These are phyloP conservation scores for Colletotrichum musicola DNA, from an alignment of 2,329 filamentous ascomycete genomes.

Conservation along the genomic window DNA sequence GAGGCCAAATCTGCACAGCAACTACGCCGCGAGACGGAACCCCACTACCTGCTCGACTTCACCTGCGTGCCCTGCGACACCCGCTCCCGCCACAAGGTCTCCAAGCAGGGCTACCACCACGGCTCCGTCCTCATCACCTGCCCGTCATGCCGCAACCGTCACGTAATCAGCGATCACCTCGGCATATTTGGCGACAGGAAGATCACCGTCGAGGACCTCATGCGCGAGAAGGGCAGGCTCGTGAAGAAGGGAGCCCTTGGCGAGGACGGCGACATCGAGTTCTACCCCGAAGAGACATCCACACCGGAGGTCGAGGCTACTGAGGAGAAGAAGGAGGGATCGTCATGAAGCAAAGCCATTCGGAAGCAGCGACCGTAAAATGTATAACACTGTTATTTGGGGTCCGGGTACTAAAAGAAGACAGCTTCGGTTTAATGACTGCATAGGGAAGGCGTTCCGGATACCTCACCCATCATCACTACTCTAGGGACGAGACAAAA, in stretches of 20 bases:
- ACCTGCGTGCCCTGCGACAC: slow-evolving; percentile 89
- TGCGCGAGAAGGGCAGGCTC: slow-evolving; percentile 79
- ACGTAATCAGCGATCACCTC: slow-evolving; percentile 93
- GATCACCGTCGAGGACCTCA: slow-evolving; percentile 81
- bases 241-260: slow-evolving; percentile 79
- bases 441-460: slow-evolving; percentile 34
- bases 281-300: slow-evolving; percentile 80
- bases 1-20: slow-evolving; percentile 42
- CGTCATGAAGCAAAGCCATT: slow-evolving; percentile 1
- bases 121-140: slow-evolving; percentile 92
- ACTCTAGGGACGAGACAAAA: neutral
- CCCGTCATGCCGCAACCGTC: slow-evolving; percentile 85
- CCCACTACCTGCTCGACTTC: slow-evolving; percentile 89
- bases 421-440: slow-evolving; percentile 19
- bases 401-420: neutral
- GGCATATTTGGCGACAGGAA: slow-evolving; percentile 79
- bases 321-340: slow-evolving; percentile 17
- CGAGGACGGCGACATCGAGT: slow-evolving; percentile 88
- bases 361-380: neutral
- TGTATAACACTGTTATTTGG: neutral
- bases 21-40: slow-evolving; percentile 56
- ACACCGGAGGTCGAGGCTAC: neutral
- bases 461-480: slow-evolving; percentile 25
- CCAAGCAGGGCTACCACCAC: slow-evolving; percentile 94
- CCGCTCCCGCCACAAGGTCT: slow-evolving; percentile 86